These are phyloP conservation scores for Triangularia verruculosa DNA, from an alignment of 2,329 filamentous ascomycete genomes.

Conservation along the genomic window DNA sequence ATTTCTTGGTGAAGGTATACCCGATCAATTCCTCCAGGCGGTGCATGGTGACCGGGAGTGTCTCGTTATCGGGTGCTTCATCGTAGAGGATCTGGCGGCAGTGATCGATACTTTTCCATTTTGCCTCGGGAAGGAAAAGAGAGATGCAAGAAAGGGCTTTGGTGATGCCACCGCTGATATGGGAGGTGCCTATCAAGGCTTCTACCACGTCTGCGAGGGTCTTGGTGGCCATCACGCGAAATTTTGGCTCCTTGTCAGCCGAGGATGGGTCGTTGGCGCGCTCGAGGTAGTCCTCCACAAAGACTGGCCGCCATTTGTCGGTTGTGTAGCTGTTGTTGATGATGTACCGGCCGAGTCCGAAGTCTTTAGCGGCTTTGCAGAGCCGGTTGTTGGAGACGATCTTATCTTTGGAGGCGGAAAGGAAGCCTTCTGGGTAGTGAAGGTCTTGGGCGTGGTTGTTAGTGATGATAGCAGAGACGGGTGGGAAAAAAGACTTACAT, in stretches of 20 bases:
- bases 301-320: slow-evolving; percentile 68
- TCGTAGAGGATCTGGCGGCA: slow-evolving; percentile 45
- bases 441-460: slow-evolving; percentile 45
- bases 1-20: slow-evolving; percentile 66
- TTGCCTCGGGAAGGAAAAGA: slow-evolving; percentile 60
- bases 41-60: slow-evolving; percentile 41
- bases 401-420: slow-evolving; percentile 65
- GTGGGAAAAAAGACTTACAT: slow-evolving; percentile 38
- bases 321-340: slow-evolving; percentile 65
- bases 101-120: slow-evolving; percentile 48
- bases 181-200: slow-evolving; percentile 75
- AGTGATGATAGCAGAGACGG: not conserved
- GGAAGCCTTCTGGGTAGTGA: slow-evolving; percentile 71
- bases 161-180: slow-evolving; percentile 62
- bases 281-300: slow-evolving; percentile 42
- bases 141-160: slow-evolving; percentile 64
- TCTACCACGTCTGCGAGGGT: slow-evolving; percentile 85
- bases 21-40: slow-evolving; percentile 65
- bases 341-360: slow-evolving; percentile 70
- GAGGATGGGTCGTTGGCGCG: slow-evolving; percentile 19
- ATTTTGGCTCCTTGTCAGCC: slow-evolving; percentile 31
- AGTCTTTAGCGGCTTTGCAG: slow-evolving; percentile 58
- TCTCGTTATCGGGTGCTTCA: slow-evolving; percentile 35
- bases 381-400: slow-evolving; percentile 76
- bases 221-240: slow-evolving; percentile 62